Base-by-base conservation (phyloP, 176 grass and related monocot genomes). In the Aegilops longissima region DNA sequence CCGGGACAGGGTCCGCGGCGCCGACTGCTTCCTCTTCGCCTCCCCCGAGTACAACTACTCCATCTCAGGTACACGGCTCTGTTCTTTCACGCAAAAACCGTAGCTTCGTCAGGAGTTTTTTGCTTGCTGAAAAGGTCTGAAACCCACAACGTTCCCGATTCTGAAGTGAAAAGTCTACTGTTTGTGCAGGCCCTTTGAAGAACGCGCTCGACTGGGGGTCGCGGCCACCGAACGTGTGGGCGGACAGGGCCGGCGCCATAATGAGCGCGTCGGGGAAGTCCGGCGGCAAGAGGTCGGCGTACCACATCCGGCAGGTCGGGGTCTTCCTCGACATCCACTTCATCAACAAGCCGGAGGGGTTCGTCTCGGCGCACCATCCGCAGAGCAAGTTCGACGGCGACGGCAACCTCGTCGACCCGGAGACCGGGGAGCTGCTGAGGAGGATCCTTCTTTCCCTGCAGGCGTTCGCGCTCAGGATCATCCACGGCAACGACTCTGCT, bases 41-140 rank as follows among this genome's bases (percentile, higher is more conserved):
- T 91, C 92, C n/a, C 93, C 96, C 0, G 93, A 98, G 82, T 98
- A 98, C 86, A 98, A 95, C 83, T 98, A 94, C 88, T 98, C 96
- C 47, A 74, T 98, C 13, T 83, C 93, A 42, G 92, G 95, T 94
- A 76, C 11, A 54, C 51, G 14, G 30, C 30, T 31, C 3, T 27
- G 27, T 27, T 27, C 27, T 27, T 27, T 27, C 27, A 27, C 27
- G 27, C 34, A 35, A 36, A 25, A 1, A 36, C 5, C 35, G 6
- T 6, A 36, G 35, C 35, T 36, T 36, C 35, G 5, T 36, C 35
- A 36, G 35, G 6, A 6, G 35, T 36, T 36, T 49, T 51, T 51
- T 51, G 47, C 13, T 51, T 51, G 1, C 13, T 51, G 12, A 45
- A 11, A 11, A 27, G 27, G 42, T 34, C 33, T 21, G 33, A 70